These are phyloP conservation scores for Coniophora puteana DNA, from an alignment of 1,284 basidiomycete species.

Conservation along the genomic window DNA sequence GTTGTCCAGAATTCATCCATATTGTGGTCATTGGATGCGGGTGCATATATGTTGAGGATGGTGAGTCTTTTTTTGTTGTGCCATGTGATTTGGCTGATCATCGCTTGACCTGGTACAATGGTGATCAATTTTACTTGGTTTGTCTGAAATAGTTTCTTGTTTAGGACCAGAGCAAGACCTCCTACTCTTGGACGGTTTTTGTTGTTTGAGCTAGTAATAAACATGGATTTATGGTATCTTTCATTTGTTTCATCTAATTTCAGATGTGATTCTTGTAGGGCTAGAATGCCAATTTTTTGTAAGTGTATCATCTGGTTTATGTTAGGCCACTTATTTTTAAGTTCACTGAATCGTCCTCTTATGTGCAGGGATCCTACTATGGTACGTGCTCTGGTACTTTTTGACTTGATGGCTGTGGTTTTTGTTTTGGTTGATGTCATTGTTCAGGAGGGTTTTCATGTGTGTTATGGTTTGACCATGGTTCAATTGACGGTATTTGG, in stretches of 20 bases:
- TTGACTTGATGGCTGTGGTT: background rate
- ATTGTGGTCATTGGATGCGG: background rate
- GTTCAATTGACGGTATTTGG: background rate
- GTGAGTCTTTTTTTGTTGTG: too few species aligned
- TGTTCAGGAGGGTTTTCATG: background rate
- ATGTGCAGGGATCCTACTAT: slow-evolving; percentile 23
- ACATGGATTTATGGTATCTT: background rate
- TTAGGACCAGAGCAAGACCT: too few species aligned
- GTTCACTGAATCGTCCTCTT: slow-evolving; percentile 10
- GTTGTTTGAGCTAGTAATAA: background rate
- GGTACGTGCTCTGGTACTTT: slow-evolving; percentile 15
- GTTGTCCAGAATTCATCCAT: slow-evolving; percentile 1
- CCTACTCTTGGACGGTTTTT: background rate
- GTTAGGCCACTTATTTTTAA: slow-evolving; percentile 24
- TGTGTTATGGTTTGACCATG: background rate
- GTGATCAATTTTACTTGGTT: too few species aligned
- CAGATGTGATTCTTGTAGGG: slow-evolving; percentile 30
- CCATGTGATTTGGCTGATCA: too few species aligned
- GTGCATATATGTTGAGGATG: too few species aligned
- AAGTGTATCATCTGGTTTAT: slow-evolving; percentile 26
- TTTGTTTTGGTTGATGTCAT: background rate
- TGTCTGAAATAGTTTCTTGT: too few species aligned
- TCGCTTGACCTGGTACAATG: too few species aligned
- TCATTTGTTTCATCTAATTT: slow-evolving; percentile 4
- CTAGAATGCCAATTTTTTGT: slow-evolving; percentile 24